Conservation (phyloP, 257 asterid species). For the Forsythia suspensa region DNA sequence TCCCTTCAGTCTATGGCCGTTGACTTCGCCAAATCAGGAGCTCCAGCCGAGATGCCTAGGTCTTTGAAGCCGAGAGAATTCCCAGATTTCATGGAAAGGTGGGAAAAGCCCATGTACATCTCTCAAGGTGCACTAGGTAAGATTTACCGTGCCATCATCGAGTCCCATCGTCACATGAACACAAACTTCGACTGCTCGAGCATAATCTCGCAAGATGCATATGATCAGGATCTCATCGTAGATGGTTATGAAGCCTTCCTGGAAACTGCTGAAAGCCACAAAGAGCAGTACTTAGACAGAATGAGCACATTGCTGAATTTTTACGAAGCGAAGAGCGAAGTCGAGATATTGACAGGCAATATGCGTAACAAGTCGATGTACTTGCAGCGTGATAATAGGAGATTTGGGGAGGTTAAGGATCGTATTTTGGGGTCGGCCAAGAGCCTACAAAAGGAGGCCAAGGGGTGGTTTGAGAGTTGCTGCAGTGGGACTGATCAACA, state of each 20-base stretch:
- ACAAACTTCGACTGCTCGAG: conserved; percentile 21
- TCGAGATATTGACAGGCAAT: conserved; percentile 83
- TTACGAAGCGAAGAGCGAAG: conserved; percentile 76
- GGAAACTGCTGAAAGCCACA: conserved; percentile 56
- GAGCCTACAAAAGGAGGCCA: conserved; percentile 72
- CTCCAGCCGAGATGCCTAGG: conserved; percentile 95
- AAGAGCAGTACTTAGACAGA: conserved; percentile 59
- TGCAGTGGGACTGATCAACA: conserved; percentile 32
- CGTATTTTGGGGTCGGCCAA: conserved; percentile 69
- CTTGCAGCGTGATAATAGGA: conserved; percentile 74
- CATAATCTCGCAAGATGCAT: conserved; percentile 41
- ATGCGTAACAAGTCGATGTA: conserved; percentile 54
- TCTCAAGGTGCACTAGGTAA: conserved; percentile 74
- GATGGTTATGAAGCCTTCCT: conserved; percentile 61
- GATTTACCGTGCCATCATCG: conserved; percentile 67
- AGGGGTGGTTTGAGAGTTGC: conserved; percentile 57
- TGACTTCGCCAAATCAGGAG: conserved; percentile 91
- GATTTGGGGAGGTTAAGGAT: conserved; percentile 78
- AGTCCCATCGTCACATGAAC: conserved; percentile 29
- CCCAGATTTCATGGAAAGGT: conserved; percentile 93
- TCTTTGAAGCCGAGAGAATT: conserved; percentile 69
- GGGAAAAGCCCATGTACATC: conserved; percentile 77
- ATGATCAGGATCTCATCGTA: conserved; percentile 59
- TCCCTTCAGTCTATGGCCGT: conserved; percentile 96
- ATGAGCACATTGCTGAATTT: conserved; percentile 51